Conservation (phyloP, 176 grass and related monocot genomes). For the Oryza longistaminata region DNA sequence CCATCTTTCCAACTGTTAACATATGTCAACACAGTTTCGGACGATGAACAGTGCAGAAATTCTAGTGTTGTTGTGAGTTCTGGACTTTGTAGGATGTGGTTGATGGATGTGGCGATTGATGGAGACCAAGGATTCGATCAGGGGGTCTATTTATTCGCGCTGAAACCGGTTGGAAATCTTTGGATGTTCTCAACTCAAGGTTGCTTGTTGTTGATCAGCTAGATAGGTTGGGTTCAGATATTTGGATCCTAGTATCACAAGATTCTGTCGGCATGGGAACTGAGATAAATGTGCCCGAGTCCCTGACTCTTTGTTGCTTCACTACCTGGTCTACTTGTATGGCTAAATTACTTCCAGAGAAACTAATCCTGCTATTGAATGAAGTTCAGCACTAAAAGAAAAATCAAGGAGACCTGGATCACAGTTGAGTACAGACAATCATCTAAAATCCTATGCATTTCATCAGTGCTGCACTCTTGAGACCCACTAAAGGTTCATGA, state of each 20-base stretch:
- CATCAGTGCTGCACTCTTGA: constrained; percentile 13
- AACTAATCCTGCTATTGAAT: background rate
- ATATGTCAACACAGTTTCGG: background rate
- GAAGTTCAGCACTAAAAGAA: background rate
- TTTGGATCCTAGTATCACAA: constrained; percentile 18
- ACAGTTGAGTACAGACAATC: background rate
- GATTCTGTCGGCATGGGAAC: constrained; percentile 16
- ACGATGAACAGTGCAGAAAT: background rate
- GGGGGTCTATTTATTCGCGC: constrained; percentile 15
- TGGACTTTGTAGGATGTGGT: background rate
- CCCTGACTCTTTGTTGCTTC: background rate
- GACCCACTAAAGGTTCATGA: too few relatives aligned
- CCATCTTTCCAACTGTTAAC: background rate
- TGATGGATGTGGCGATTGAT: background rate
- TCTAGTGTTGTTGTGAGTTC: background rate
- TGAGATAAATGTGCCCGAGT: constrained; percentile 26
- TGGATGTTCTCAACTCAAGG: background rate
- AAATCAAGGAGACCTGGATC: constrained; percentile 9
- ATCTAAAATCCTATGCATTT: background rate
- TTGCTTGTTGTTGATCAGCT: constrained; percentile 22
- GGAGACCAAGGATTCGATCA: background rate
- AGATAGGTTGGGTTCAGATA: constrained; percentile 11
- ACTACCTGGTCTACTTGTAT: background rate
- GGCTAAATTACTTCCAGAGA: background rate
- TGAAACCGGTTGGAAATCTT: constrained; percentile 12